phyloP scores from a whole-genome alignment of 768 basidiomycete species.

The Phallus indusiatus region DNA sequence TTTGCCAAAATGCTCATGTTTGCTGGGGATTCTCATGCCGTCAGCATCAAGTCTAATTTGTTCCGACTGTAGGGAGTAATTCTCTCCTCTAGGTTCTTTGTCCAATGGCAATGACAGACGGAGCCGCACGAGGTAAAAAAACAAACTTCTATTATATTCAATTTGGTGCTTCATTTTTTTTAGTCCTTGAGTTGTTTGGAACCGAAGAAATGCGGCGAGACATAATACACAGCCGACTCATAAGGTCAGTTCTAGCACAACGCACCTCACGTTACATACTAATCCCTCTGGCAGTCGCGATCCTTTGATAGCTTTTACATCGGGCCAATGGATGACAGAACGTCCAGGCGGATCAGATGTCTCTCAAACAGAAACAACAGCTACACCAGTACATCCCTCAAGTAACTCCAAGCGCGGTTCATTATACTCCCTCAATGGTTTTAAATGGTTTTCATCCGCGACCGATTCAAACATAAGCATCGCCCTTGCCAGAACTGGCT shows the following conservation, averaged over 20 bases:
- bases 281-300: slow-evolving; percentile 40
- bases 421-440: slow-evolving; percentile 51
- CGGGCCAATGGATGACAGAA: slow-evolving; percentile 84
- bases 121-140: slow-evolving; percentile 46
- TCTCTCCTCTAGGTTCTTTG: slow-evolving; percentile 53
- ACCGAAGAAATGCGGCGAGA: slow-evolving; percentile 49
- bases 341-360: slow-evolving; percentile 70
- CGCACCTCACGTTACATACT: neutral
- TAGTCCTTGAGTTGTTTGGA: slow-evolving; percentile 58
- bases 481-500: slow-evolving; percentile 65
- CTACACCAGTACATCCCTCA: slow-evolving; percentile 22
- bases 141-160: neutral
- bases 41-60: too few species aligned
- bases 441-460: slow-evolving; percentile 83
- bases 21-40: slow-evolving; percentile 55
- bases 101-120: slow-evolving; percentile 75
- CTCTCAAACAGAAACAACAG: slow-evolving; percentile 61
- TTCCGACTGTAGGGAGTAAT: too few species aligned
- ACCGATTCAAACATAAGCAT: slow-evolving; percentile 67
- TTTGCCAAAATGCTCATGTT: slow-evolving; percentile 60
- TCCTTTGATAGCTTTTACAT: slow-evolving; percentile 50
- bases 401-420: slow-evolving; percentile 33
- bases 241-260: slow-evolving; percentile 33
- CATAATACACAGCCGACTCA: slow-evolving; percentile 42
- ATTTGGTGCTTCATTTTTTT: neutral